These are phyloP conservation scores for Cercospora zeae-maydis DNA, from an alignment of 2,329 filamentous ascomycete species.

Conservation along the genomic window DNA sequence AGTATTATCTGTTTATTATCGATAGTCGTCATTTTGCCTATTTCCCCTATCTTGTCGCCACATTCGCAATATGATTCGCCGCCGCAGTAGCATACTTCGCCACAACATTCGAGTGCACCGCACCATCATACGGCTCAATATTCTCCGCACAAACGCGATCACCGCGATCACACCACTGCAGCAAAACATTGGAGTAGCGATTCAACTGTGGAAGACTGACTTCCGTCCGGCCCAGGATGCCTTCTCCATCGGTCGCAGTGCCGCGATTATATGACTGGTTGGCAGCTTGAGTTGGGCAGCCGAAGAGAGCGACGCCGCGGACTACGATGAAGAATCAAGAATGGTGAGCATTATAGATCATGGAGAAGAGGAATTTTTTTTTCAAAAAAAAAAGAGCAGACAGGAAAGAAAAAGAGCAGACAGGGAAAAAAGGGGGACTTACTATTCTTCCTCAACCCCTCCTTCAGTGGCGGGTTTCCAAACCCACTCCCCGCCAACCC, in stretches of 20 bases:
- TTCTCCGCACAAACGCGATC: not conserved
- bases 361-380: not conserved
- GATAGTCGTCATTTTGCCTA: too few species aligned
- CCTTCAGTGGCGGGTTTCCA: not conserved
- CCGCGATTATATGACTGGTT: not conserved
- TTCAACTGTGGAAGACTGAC: not conserved
- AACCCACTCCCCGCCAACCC: not conserved
- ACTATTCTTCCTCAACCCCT: not conserved
- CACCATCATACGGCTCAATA: not conserved
- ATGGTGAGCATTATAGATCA: not conserved
- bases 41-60: not conserved
- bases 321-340: not conserved
- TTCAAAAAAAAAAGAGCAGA: not conserved
- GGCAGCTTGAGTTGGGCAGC: not conserved
- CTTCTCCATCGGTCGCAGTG: not conserved
- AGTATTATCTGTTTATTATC: too few species aligned
- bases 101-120: not conserved
- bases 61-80: conserved; percentile 1
- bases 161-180: not conserved
- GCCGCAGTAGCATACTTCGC: not conserved
- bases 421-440: not conserved
- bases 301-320: not conserved
- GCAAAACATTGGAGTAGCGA: not conserved
- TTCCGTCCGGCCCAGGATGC: not conserved
- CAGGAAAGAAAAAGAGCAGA: not conserved